A percentile compares a stretch with the other conserved stretches of the same genome.
These are phyloP conservation scores for Quercus phellos DNA, from an alignment of 331 rosid species.

Conservation along the genomic window DNA sequence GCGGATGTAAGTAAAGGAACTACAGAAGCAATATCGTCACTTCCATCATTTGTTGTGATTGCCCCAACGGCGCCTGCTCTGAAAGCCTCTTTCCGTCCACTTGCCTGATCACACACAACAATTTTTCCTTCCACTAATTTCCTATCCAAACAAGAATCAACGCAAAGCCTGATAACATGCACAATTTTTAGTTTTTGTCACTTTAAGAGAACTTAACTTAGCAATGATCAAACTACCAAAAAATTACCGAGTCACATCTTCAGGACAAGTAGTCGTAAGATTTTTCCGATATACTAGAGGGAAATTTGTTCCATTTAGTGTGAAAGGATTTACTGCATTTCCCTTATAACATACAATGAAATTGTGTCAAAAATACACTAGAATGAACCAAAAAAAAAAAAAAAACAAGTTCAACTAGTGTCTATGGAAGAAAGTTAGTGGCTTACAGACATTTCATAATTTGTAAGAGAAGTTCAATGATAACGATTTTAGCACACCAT, in stretches of 20 bases:
- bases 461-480: too few species aligned
- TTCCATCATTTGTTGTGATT: neutral
- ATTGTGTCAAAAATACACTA: too few species aligned
- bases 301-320: constrained; percentile 17
- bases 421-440: too few species aligned
- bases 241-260: neutral
- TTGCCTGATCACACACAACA: neutral
- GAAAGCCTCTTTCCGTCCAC: neutral
- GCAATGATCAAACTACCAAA: neutral
- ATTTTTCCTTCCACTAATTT: constrained; percentile 21
- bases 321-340: neutral
- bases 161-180: neutral
- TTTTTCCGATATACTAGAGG: constrained; percentile 3
- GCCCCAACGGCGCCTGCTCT: constrained; percentile 18
- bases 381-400: too few species aligned
- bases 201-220: neutral
- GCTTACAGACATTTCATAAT: too few species aligned
- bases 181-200: neutral
- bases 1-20: neutral
- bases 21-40: neutral
- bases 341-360: constrained; percentile 8
- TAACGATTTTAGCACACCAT: too few species aligned
- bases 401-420: too few species aligned
- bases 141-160: neutral
- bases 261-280: neutral